Base-by-base conservation (phyloP, 2,329 filamentous ascomycete species). In the Tolypocladium cylindrosporum region DNA sequence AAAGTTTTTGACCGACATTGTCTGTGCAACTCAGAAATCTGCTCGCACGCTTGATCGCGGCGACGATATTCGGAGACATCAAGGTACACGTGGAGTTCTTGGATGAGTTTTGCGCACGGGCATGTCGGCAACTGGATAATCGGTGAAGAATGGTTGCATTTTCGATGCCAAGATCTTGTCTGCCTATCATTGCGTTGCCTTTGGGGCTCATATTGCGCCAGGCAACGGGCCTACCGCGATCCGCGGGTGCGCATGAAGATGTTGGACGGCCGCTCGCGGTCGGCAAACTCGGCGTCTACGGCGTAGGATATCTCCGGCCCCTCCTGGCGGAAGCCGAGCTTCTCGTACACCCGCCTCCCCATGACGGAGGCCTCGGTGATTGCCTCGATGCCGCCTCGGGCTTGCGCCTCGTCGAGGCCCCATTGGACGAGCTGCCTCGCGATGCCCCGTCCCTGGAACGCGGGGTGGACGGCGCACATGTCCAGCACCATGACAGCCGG, bases 401-500 rank as follows among this genome's bases (percentile, higher is more conserved):
- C 64, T 59, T 67, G 59, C 5, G 74, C 75, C 69, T 74, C 76
- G 6, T 71, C 73, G 10, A 79, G 66, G 0, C 79, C 79, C 77
- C 76, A 81, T 61, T 72, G 69, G 13, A 80, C 79, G 56, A 82
- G 62, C 55, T 62, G 66, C 31, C 61, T 67, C 10, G 77, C 79
- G 56, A 80, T 72, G 0, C 79, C 77, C n/a, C 65, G 66, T 13
- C 80, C 71, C 64, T 85, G 82, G 57, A 77, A 82, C 0, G 64
- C 69, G 1, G 82, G 81, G 59, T 84, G 74, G 6, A 84, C 80
- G 19, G 70, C 77, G 59, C 79, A 82, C 2, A 79, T 60, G 57
- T 80, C 77, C 57, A 85, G 70, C 1, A 75, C 74, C 64, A 83
- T 75, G 3, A 78, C 70, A 0, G 80, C 75, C 0, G 80, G 79